Evolutionary conservation across 2,329 filamentous ascomycete genomes (phyloP), one percentile per base, ranked within the genome.

Genomic region (Peltaster fructicola): DNA sequence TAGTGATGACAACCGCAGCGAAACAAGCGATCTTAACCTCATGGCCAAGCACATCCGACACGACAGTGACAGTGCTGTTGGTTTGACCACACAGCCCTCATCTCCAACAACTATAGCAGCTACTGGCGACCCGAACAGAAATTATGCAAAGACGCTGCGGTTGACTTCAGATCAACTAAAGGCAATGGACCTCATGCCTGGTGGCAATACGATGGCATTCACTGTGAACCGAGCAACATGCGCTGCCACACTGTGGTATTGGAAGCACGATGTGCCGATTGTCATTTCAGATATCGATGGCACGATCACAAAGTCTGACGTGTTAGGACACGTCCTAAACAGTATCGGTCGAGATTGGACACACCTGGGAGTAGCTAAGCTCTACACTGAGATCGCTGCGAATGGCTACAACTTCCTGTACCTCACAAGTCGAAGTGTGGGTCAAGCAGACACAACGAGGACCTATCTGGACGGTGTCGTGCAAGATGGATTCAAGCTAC

Each of bases 331-430:
- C 44, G 80, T 98, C 20, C 55, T 95, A 26, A 95, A 85, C 57
- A 88, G 88, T 70, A 85, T 98, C 36, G 88, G 88, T 20, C 74
- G 88, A 23, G 88, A 98, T 52, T 98, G 88, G 88, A 98, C 88
- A 3, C 88, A 98, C 49, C 68, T 82, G 9, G 88, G 88, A 17
- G 85, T 98, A 13, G 90, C 88, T 12, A 98, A 98, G 55, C 64
- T 98, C 6, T 98, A 95, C 53, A 88, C 78, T 23, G 90, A 98
- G 39, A 98, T 98, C 38, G 72, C 73, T 1, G 73, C 76, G 40
- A 98, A 98, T 43, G 88, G 88, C 5, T 98, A 95, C 61, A 95
- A 98, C 50, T 90, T 98, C 45, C 82, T 98, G 67, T 98, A 98
- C 48, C 65, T 98, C 22, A 98, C 88, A 1, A 90, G 79, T 47